Evolutionary conservation across 768 basidiomycete genomes (phyloP), one percentile per base, ranked within the genome.

Genomic region (Leucosporidium scottii): DNA sequence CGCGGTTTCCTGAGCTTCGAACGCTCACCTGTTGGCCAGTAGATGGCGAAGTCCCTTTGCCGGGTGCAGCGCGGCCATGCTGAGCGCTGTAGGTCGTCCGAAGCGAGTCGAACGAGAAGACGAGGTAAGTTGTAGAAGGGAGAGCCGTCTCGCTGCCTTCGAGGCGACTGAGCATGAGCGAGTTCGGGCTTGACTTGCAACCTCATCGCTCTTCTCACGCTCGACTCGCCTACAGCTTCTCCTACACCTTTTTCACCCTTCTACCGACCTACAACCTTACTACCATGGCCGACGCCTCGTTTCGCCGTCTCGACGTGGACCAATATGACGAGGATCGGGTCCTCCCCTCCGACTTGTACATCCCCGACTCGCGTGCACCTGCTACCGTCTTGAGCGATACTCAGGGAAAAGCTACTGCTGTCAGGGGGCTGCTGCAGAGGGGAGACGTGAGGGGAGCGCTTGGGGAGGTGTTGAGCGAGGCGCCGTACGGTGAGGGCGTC

Each of bases 241-340:
- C 39, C 15, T 44, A 34, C 39, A 44, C 39, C 13, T 44, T 13
- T 21, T 28, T 7, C 53, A 54, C 25, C 27, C 8, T 27, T 34
- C 15, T 28, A 25, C n/a, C 3, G 6, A 20, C 56, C 25, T 31
- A 34, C 56, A 34, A 2, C 25, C 18, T 60, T 31, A 59, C 59
- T 4, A 62, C 65, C 18, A 28, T 63, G 48, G 54, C 61, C 13
- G 66, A 59, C 15, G 49, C 56, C 58, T 85, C 86, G 61, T 96
- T 92, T 79, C 83, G 93, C 74, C 93, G 93, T 80, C 91, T 96
- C 80, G 87, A 97, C 81, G 88, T 97, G 76, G 94, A 98, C 80
- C 83, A 81, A 50, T 91, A 86, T 80, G 94, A 98, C 77, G 94
- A 97, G 78, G 94, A 97, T 74, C 84, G 86, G 28, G 79, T 97